Percentiles rank a stretch among this genome's conserved stretches.
Evolutionary conservation across 768 basidiomycete genomes (phyloP).

Genomic region (Mycena maculata): DNA sequence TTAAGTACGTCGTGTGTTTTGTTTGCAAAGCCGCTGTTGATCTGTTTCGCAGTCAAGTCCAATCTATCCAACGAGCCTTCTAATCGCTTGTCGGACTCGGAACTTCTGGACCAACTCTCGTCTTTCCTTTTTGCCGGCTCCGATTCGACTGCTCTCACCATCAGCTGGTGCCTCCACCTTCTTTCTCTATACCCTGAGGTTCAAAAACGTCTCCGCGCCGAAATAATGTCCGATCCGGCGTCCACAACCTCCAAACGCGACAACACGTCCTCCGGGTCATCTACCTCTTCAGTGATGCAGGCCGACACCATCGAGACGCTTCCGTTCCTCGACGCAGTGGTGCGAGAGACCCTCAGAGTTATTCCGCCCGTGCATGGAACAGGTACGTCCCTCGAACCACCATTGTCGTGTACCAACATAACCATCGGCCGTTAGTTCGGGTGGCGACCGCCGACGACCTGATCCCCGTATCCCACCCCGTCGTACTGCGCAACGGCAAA

Average conservation of each 20-base stretch:
- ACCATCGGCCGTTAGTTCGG: conserved; percentile 49
- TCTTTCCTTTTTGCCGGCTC: conserved; percentile 75
- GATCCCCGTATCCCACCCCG: conserved; percentile 62
- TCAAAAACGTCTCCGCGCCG: conserved; percentile 67
- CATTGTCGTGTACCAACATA: neutral
- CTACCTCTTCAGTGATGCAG: conserved; percentile 30
- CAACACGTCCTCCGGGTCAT: conserved; percentile 39
- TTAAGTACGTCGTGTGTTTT: conserved; percentile 51
- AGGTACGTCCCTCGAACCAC: conserved; percentile 25
- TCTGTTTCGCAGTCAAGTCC: conserved; percentile 61
- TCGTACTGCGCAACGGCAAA: conserved; percentile 55
- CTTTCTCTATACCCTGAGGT: conserved; percentile 65
- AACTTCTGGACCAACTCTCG: conserved; percentile 72
- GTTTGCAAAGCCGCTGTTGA: neutral
- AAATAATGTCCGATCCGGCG: conserved; percentile 47
- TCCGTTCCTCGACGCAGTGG: conserved; percentile 66
- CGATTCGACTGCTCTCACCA: conserved; percentile 66
- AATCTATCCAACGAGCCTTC: conserved; percentile 61
- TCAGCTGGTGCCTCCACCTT: conserved; percentile 69
- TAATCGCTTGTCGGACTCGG: conserved; percentile 66
- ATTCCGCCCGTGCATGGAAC: conserved; percentile 68
- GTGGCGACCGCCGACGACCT: conserved; percentile 64
- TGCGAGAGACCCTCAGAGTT: conserved; percentile 68
- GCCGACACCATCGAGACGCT: conserved; percentile 53
- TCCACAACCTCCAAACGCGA: conserved; percentile 29